Evolutionary conservation across 768 basidiomycete species (phyloP), one percentile per base, ranked within the genome.

Genomic region (Neoboletus brunneissimus): DNA sequence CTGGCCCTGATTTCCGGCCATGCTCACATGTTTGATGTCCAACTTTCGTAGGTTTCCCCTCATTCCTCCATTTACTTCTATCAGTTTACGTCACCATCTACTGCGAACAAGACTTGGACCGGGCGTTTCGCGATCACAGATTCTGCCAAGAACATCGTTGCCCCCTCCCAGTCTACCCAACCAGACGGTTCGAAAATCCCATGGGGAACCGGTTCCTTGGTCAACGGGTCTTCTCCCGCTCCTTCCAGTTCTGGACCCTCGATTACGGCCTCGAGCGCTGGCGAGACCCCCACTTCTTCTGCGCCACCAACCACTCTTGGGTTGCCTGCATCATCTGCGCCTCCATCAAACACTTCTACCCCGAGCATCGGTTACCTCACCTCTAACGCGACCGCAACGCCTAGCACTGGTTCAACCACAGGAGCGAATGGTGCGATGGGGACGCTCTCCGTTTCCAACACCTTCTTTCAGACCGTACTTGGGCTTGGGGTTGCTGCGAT

Each of bases 41-140:
- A 20, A 55, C 10, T 18, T 23, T 42, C 29, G 20, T 41, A 88
- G 85, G 88, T 91, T 38, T 73, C 73, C 20, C 80, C 82, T 20
- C 76, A 87, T 69, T 77, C 89, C 2, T 65, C 82, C 37, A 84
- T 91, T 60, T 92, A 91, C 75, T 92, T 91, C 76, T 89, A 89
- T 71, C 88, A 91, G 64, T 91, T 88, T 76, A 75, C 81, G 16
- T 71, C 81, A 1, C 72, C 79, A 0, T 64, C 58, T 7, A 65
- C 81, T 0, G 1, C 71, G 37, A 66, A 64, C 48, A 77, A 75
- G 66, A 60, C 64, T 23, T 93, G 91, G 91, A 88, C 89, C 2
- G 84, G 82, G 16, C 87, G 91, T 23, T 92, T 91, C 77, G 75
- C 86, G 35, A 89, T 93, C 64, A 82, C 86, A 4, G 80, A 77